A percentile compares a stretch with the other conserved stretches of the same genome.
phyloP scores from a whole-genome alignment of 1,139 yeast species.

The Suhomyces panamericanus region DNA sequence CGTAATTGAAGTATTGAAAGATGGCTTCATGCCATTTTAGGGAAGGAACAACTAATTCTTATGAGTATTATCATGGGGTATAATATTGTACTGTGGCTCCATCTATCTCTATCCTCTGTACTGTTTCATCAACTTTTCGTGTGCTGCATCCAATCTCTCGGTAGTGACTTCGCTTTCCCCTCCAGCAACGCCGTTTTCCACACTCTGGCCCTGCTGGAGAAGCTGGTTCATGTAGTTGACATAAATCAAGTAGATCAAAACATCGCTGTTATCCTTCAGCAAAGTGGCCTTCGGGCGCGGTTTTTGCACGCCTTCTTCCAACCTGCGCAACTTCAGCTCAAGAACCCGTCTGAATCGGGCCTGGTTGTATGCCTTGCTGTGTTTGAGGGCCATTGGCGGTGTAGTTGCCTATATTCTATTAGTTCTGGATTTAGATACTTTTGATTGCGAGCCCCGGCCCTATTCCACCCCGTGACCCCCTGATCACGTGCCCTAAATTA shows the following conservation, averaged over 20 bases:
- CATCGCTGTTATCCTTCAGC: slow-evolving; percentile 42
- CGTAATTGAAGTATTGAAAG: too few species aligned
- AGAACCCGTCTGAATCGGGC: slow-evolving; percentile 22
- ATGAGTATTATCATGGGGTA: too few species aligned
- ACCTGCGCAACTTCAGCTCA: slow-evolving; percentile 16
- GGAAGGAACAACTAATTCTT: too few species aligned
- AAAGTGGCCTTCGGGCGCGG: slow-evolving; percentile 14
- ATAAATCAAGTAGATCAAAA: slow-evolving; percentile 50
- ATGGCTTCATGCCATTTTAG: too few species aligned
- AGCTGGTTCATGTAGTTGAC: slow-evolving; percentile 45
- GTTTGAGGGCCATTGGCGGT: slow-evolving; percentile 6
- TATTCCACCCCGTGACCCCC: not conserved
- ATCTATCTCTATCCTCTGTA: slow-evolving; percentile 26
- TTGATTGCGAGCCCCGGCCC: not conserved
- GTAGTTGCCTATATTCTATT: not conserved
- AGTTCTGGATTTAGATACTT: not conserved
- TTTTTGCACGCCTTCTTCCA: slow-evolving; percentile 1
- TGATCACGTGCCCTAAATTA: not conserved
- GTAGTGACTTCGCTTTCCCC: slow-evolving; percentile 23
- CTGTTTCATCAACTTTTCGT: slow-evolving; percentile 25
- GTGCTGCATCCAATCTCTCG: slow-evolving; percentile 22
- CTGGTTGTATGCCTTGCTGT: slow-evolving; percentile 23
- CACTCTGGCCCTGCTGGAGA: slow-evolving; percentile 36
- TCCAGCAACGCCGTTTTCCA: slow-evolving; percentile 33
- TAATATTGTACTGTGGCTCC: too few species aligned